Base-by-base conservation (phyloP, 148 eudicot genomes). In the Heliosperma pusillum region DNA sequence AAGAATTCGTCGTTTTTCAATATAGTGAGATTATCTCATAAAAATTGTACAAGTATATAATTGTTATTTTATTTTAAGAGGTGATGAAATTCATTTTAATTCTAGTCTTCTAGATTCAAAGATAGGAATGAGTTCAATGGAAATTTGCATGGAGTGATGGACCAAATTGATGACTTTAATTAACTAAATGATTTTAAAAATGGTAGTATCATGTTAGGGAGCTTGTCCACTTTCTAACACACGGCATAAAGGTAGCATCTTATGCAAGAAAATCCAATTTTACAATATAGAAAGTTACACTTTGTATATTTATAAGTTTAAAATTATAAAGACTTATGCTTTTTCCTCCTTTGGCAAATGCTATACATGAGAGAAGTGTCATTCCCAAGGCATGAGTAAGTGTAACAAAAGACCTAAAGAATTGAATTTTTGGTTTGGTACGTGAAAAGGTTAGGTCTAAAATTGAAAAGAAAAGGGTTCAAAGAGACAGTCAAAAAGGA, bases 401-500 rank as follows among this genome's bases (percentile, higher is more conserved):
- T 36, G 55, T 50, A 77, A 57, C 27, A 60, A 77, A 75, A 63
- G 3, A 19, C 16, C 4, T 19, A 58, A 58, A 58, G 8, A 20
- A 65, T 36, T 36, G 42, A 36, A 36, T 11, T 79, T 78, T 78
- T 78, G 81, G 77, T 73, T 53, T 73, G 62, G 72, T 73, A 79
- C 81, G 77, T 79, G 81, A 79, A 79, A 79, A 79, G 81, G 77
- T 76, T 56, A 73, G 59, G 73, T 58, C 68, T 73, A 73, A 5
- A 19, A 56, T 56, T 56, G 7, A 36, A 36, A 36, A 36, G 9
- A 36, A 36, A 36, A 36, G 42, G 42, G 75, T 79, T 75, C 81
- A 79, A 79, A 74, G 81, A 62, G 81, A 79, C 81, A 79, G 81
- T 79, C 81, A 79, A 79, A 78, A 79, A 74, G 77, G 42, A 7